Conservation (phyloP, 2,329 filamentous ascomycete genomes). For the Cladosporium sphaerospermum region DNA sequence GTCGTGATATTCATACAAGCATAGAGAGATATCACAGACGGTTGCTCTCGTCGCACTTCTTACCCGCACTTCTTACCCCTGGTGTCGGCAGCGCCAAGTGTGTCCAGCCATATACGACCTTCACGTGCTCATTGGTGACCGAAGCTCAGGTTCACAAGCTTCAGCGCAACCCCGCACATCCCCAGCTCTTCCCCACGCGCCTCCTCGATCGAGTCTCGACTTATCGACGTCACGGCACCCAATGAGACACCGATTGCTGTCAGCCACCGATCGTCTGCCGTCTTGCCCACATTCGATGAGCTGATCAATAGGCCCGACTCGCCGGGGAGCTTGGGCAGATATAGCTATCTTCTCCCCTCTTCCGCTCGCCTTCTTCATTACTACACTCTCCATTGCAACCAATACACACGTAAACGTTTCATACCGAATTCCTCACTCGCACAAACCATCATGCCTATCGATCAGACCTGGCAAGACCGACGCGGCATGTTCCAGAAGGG, state of each 20-base stretch:
- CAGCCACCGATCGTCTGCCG: conserved; percentile 7
- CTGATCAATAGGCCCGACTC: not conserved
- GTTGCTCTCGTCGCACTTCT: too few relatives aligned
- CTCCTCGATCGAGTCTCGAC: not conserved
- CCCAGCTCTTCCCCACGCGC: conserved; percentile 5
- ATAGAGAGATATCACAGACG: too few relatives aligned
- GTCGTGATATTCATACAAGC: too few relatives aligned
- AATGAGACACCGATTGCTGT: not conserved
- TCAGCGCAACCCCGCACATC: not conserved
- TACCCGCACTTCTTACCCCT: too few relatives aligned
- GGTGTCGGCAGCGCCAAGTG: too few relatives aligned
- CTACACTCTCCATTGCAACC: not conserved
- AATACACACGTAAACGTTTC: not conserved
- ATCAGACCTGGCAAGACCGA: conserved; percentile 25
- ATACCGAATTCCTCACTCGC: not conserved
- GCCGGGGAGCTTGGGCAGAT: not conserved
- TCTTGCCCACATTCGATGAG: not conserved
- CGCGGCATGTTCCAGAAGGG: conserved; percentile 29
- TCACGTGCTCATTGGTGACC: not conserved
- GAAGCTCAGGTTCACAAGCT: not conserved
- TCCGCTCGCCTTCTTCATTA: not conserved
- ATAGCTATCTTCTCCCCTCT: not conserved
- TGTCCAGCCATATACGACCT: too few relatives aligned
- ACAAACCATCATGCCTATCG: conserved; percentile 4
- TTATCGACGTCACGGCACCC: conserved; percentile 3